Conservation (phyloP, 2,329 filamentous ascomycete genomes). For the Juglanconis sp. region DNA sequence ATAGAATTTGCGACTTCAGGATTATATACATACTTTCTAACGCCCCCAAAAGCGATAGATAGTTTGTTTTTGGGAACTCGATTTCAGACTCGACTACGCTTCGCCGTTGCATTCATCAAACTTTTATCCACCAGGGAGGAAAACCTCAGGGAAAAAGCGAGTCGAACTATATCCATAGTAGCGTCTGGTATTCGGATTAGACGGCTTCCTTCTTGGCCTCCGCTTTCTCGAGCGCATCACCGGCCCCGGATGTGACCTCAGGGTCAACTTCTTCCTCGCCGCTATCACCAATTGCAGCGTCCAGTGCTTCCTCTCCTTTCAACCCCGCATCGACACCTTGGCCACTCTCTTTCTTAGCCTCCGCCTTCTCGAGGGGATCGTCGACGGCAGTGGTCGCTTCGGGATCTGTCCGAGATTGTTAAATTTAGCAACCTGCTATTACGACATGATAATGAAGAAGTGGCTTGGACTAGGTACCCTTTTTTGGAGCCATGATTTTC, state of each 20-base stretch:
- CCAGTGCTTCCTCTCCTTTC: constrained; percentile 9
- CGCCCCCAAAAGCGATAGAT: too few species aligned
- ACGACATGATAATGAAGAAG: neutral
- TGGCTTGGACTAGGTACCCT: neutral
- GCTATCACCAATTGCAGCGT: constrained; percentile 9
- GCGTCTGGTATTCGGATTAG: neutral
- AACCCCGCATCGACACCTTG: constrained; percentile 5
- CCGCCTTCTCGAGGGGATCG: constrained; percentile 13
- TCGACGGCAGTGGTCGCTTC: constrained; percentile 7
- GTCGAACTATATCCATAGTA: too few species aligned
- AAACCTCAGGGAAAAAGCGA: too few species aligned
- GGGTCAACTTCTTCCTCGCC: constrained; percentile 7
- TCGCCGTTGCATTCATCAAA: too few species aligned
- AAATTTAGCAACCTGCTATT: neutral
- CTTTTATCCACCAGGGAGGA: too few species aligned
- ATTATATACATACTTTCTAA: too few species aligned
- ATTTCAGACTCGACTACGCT: too few species aligned
- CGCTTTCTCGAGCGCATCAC: constrained; percentile 13
- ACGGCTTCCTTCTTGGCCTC: constrained; percentile 9
- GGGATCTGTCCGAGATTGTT: neutral
- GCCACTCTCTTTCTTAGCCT: constrained; percentile 13
- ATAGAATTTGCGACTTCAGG: too few species aligned
- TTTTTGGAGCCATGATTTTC: neutral
- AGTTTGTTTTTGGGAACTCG: too few species aligned
- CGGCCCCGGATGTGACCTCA: constrained; percentile 9